Conservation (phyloP, 2,329 filamentous ascomycete species). For the Arthrobotrys pseudoclavata region DNA sequence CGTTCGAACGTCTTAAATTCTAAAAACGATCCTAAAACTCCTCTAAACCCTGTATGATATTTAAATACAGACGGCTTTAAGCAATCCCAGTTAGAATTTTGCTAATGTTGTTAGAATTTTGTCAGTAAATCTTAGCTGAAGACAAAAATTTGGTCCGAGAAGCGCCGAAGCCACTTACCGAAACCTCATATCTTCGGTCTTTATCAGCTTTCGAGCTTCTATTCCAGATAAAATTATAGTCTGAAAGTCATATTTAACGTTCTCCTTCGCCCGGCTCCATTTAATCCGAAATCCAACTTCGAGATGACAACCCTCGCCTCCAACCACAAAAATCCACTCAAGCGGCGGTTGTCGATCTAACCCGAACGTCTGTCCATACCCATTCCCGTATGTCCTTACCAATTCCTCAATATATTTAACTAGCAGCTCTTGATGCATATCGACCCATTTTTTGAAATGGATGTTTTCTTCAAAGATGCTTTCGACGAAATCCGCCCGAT, state of each 20-base stretch:
- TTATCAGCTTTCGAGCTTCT: not conserved
- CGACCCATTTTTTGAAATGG: not conserved
- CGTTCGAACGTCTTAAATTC: too few relatives aligned
- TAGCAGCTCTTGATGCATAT: not conserved
- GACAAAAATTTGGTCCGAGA: not conserved
- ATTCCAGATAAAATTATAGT: not conserved
- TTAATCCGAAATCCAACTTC: slow-evolving; percentile 9
- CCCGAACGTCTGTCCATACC: not conserved
- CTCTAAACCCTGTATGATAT: too few relatives aligned
- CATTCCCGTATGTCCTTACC: not conserved
- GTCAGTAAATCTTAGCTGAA: not conserved
- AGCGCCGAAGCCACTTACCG: slow-evolving; percentile 4
- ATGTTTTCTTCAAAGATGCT: not conserved
- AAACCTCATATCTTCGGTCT: not conserved
- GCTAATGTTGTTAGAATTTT: not conserved
- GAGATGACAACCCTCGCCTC: not conserved
- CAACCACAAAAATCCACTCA: slow-evolving; percentile 27
- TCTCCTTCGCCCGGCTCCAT: not conserved
- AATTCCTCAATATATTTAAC: not conserved
- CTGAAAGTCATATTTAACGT: not conserved
- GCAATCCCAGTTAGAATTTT: too few relatives aligned
- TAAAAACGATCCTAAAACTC: too few relatives aligned
- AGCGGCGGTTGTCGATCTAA: not conserved
- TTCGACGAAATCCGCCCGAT: not conserved
- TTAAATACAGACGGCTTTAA: too few relatives aligned